Conservation (phyloP, 2,329 filamentous ascomycete genomes). For the Dothistroma pini region DNA sequence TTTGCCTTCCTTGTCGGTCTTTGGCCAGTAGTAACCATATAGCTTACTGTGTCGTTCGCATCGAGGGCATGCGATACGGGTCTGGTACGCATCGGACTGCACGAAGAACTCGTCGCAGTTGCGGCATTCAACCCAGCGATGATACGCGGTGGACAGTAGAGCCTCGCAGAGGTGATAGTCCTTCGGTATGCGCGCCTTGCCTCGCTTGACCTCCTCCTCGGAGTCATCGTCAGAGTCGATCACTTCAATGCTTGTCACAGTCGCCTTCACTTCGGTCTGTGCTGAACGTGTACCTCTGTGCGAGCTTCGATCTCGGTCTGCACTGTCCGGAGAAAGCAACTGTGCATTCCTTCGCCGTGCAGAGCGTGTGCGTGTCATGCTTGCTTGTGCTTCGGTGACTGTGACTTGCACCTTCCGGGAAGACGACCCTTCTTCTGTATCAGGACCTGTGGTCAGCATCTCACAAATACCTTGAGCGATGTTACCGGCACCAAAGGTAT, state of each 20-base stretch:
- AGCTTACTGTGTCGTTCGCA: conserved; percentile 95
- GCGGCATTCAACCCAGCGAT: conserved; percentile 83
- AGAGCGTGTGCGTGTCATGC: conserved; percentile 4
- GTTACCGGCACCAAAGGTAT: conserved; percentile 27
- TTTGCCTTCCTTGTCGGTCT: conserved; percentile 77
- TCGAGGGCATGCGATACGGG: conserved; percentile 78
- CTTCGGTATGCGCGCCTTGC: conserved; percentile 41
- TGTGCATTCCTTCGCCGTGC: conserved; percentile 1
- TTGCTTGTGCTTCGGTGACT: conserved; percentile 9
- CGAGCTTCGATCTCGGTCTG: conserved; percentile 5
- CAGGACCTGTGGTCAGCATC: conserved; percentile 26
- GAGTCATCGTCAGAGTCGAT: conserved; percentile 14
- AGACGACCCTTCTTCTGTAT: conserved; percentile 13
- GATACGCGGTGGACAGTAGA: conserved; percentile 70
- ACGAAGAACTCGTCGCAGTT: conserved; percentile 81
- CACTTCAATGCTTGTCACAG: conserved; percentile 30
- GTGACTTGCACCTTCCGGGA: conserved; percentile 6
- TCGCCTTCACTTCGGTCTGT: conserved; percentile 12
- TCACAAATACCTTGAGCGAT: conserved; percentile 32
- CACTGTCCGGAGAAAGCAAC: conserved; percentile 13
- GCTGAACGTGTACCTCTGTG: conserved; percentile 16
- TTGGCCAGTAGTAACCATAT: conserved; percentile 94
- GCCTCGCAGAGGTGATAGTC: conserved; percentile 74
- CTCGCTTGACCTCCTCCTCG: conserved; percentile 30
- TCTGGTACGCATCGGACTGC: conserved; percentile 83